These are phyloP conservation scores for Carex myosuroides DNA, from an alignment of 176 grass and related monocot species.

Conservation along the genomic window DNA sequence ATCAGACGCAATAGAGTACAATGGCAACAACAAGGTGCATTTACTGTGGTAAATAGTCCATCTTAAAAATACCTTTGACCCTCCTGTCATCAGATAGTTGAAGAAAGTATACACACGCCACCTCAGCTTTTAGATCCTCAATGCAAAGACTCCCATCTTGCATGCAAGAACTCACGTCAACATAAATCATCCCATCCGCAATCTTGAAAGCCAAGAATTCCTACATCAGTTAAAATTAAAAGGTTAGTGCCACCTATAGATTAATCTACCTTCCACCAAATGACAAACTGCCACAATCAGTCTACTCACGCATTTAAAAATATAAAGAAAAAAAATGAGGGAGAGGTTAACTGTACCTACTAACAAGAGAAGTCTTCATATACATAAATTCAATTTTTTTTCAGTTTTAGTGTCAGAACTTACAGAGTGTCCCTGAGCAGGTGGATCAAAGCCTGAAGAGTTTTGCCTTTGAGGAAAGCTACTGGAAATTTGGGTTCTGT, in stretches of 20 bases:
- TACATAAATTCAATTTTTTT: not conserved
- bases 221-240: slow-evolving; percentile 17
- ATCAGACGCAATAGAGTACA: not conserved
- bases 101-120: slow-evolving; percentile 78
- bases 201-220: slow-evolving; percentile 61
- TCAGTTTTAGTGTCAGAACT: slow-evolving; percentile 28
- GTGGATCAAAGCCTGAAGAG: slow-evolving; percentile 28
- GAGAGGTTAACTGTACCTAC: not conserved
- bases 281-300: not conserved
- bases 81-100: slow-evolving; percentile 65
- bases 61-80: slow-evolving; percentile 51
- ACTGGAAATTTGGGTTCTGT: slow-evolving; percentile 32
- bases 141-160: slow-evolving; percentile 39
- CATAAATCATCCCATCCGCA: slow-evolving; percentile 54
- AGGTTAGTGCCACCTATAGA: not conserved
- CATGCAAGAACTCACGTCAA: slow-evolving; percentile 43
- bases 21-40: not conserved
- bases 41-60: not conserved
- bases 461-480: slow-evolving; percentile 37
- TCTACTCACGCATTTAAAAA: not conserved
- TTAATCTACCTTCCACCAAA: not conserved
- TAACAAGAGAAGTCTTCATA: not conserved
- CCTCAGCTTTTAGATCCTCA: slow-evolving; percentile 71
- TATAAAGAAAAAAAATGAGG: not conserved
- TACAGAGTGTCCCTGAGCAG: slow-evolving; percentile 47